These are phyloP conservation scores for Arthrobotrys sinensis DNA, from an alignment of 2,329 filamentous ascomycete species.

Conservation along the genomic window DNA sequence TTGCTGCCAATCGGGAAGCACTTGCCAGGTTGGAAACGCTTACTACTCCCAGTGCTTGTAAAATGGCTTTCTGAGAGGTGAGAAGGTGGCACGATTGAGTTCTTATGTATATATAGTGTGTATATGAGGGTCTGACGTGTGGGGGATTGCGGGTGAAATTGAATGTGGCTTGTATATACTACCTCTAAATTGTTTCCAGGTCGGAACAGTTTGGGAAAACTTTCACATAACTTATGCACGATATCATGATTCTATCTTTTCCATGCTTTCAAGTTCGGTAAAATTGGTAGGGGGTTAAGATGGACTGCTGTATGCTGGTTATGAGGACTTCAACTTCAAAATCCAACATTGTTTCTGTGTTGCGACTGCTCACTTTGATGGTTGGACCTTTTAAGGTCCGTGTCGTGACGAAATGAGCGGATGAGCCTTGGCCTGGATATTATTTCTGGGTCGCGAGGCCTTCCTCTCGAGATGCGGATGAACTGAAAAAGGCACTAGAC, in stretches of 20 bases:
- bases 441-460: too few species aligned
- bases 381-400: too few species aligned
- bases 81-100: background rate
- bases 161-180: constrained; percentile 34
- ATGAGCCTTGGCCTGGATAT: too few species aligned
- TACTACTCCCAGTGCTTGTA: constrained; percentile 67
- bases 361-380: background rate
- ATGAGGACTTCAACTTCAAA: background rate
- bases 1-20: constrained; percentile 66
- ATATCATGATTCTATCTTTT: constrained; percentile 10
- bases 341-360: constrained; percentile 1
- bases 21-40: constrained; percentile 66
- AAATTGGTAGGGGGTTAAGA: background rate
- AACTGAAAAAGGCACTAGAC: too few species aligned
- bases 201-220: constrained; percentile 13
- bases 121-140: background rate
- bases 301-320: too few species aligned
- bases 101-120: background rate
- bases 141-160: background rate
- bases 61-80: background rate
- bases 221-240: constrained; percentile 13
- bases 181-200: constrained; percentile 4
- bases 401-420: too few species aligned
- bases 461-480: too few species aligned
- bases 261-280: background rate